Evolutionary conservation across 345 rosid species (phyloP).

Genomic region (Adansonia digitata): DNA sequence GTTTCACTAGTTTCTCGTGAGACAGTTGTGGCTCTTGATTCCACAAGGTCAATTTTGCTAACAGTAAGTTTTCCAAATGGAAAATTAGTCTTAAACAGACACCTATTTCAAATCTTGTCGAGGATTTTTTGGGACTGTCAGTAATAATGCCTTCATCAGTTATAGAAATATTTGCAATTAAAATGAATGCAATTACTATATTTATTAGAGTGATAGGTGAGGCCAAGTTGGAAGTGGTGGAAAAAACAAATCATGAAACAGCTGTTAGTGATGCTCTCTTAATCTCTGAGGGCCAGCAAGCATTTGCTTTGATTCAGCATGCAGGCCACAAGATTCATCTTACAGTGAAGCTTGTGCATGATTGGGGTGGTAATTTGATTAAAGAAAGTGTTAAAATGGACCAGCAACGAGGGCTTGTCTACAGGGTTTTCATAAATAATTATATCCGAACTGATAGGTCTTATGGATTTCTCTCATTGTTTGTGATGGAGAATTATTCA

Average conservation of each 20-base stretch:
- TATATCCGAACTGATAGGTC: constrained; percentile 88
- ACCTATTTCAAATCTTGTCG: constrained; percentile 47
- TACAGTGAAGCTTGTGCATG: constrained; percentile 53
- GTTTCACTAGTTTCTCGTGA: constrained; percentile 58
- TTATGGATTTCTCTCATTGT: constrained; percentile 88
- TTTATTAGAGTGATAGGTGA: constrained; percentile 50
- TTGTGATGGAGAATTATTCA: constrained; percentile 98
- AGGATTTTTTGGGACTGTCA: constrained; percentile 43
- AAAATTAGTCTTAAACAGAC: constrained; percentile 51
- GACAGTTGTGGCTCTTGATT: constrained; percentile 63
- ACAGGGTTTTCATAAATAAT: constrained; percentile 86
- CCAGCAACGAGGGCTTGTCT: constrained; percentile 66
- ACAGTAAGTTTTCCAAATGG: constrained; percentile 50
- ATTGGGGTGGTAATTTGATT: constrained; percentile 68
- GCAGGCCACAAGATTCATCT: constrained; percentile 56
- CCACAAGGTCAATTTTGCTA: constrained; percentile 52
- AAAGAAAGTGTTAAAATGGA: constrained; percentile 69
- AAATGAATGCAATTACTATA: constrained; percentile 31
- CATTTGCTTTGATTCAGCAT: constrained; percentile 69
- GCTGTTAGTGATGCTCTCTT: constrained; percentile 74
- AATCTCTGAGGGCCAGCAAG: constrained; percentile 54
- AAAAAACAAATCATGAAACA: constrained; percentile 49
- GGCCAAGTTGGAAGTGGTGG: constrained; percentile 67
- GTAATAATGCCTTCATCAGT: constrained; percentile 52
- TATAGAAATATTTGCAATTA: constrained; percentile 54